Evolutionary conservation across 1,139 yeast species (phyloP), one percentile per base, ranked within the genome.

Genomic region (Diutina mesorugosa): DNA sequence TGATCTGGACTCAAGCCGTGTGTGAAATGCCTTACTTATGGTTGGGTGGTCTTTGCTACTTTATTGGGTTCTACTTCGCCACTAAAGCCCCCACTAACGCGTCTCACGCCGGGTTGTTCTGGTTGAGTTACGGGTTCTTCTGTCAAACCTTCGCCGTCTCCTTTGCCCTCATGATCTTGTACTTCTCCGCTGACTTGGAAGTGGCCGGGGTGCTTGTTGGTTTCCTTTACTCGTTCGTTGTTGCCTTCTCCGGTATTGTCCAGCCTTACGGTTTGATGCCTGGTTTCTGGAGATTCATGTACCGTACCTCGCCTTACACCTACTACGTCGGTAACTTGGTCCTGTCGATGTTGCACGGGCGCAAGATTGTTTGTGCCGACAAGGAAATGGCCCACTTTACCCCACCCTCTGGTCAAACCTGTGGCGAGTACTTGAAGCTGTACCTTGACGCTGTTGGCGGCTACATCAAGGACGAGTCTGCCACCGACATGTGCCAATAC

Each of bases 231-330:
- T 72, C 84, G 6, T 79, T 83, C 59, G 69, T 81, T 69, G 72
- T 83, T 57, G 72, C 78, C 10, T 83, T 83, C 71, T 78, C 84
- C 64, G 89, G 89, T 66, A 84, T 84, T 59, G 78, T 81, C 56
- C 87, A 83, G 65, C 85, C 86, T 16, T 71, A 69, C 26, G 58
- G 63, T 3, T 70, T 79, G 58, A 50, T 50, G 53, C 87, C 87
- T n/a, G 83, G 84, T 1, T 85, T 87, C 71, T 86, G 85, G 85
- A 68, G 66, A 1, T 70, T 69, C 57, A 84, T 87, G 88, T 81
- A 84, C 71, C 80, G 84, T 64, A 78, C 79, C 2, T 81, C 87
- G 6, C 93, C 93, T 29, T 79, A 81, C 68, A 84, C 90, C 0
- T 87, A 85, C 63, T 73, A 83, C 61, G 77, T 86, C 56, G 83